Conservation (phyloP, 129 eudicot species). For the Logfia minima region DNA sequence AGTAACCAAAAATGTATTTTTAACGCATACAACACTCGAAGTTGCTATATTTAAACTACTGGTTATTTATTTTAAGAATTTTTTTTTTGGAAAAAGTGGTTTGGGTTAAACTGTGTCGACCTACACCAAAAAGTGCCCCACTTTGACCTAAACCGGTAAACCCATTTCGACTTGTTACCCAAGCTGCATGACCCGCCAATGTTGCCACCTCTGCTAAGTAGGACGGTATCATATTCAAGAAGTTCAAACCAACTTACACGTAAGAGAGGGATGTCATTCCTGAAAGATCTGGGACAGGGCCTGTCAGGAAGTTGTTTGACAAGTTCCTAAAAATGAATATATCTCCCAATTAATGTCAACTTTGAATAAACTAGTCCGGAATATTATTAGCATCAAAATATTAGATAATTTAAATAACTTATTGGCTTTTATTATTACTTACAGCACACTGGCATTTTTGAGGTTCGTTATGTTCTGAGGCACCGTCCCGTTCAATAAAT, state of each 20-base stretch:
- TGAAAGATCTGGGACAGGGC: slow-evolving; percentile 64
- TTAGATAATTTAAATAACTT: neutral
- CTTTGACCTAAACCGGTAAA: neutral
- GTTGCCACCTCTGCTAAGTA: neutral
- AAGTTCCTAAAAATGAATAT: slow-evolving; percentile 51
- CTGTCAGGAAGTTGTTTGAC: slow-evolving; percentile 69
- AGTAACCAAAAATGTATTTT: neutral
- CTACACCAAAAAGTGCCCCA: neutral
- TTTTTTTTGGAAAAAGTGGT: neutral
- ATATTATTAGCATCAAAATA: neutral
- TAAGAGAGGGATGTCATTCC: slow-evolving; percentile 61
- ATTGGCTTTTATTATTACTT: slow-evolving; percentile 30
- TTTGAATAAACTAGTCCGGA: neutral
- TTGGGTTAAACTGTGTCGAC: neutral
- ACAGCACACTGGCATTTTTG: slow-evolving; percentile 56
- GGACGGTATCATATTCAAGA: neutral
- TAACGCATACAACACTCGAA: neutral
- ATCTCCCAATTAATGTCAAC: slow-evolving; percentile 16
- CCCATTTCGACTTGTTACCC: neutral
- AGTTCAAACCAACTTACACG: slow-evolving; percentile 60
- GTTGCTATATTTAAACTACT: neutral
- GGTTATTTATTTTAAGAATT: neutral
- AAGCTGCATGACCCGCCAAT: neutral
- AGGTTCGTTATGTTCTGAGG: slow-evolving; percentile 60
- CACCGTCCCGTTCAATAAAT: slow-evolving; percentile 57